Evolutionary conservation across 139 green algal species (phyloP), one percentile per base, ranked within the genome.

Genomic region (Zygnema circumcarinatum): DNA sequence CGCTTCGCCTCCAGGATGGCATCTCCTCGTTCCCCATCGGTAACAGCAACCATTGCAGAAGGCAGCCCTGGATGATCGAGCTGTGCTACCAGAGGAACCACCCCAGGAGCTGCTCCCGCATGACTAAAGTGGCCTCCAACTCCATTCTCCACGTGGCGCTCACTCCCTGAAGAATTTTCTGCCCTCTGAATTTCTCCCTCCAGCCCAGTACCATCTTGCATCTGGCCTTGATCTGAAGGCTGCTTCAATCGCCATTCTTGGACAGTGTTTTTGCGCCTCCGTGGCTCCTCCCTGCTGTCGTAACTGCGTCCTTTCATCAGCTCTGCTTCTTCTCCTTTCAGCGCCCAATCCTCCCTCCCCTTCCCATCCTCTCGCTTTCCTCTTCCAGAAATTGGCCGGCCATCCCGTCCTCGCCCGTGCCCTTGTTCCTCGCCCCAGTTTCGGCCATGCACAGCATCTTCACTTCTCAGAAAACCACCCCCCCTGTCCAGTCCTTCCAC

Each of bases 261-360:
- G 47, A 16, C 47, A 62, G 16, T 62, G 16, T 7, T 62, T 16
- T 62, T 62, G 47, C 47, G 47, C 16, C 47, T 62, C 47, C 47
- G 7, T 16, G 16, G 7, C 47, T 62, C 47, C 16, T 62, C 47
- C 16, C 47, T 62, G 47, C 47, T 62, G 7, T 62, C 47, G 7
- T 62, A 16, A 62, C 47, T 62, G 16, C 47, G 39, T 7, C 74
- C 79, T 85, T 67, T 53, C 79, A 82, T 67, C 29, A 16, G n/a
- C 40, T 83, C 78, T 52, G 32, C 74, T 67, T 85, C 78, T 7
- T 76, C 42, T 67, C 42, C 39, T 82, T 16, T 52, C 78, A 36
- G 3, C 41, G 0, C 52, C 42, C 38, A 80, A 31, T 83, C 78
- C 7, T 76, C 42, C 78, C 29, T 36, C 7, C 52, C 21, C 2